Base-by-base conservation (phyloP, 768 basidiomycete species). In the Calocybe gangraenosa region DNA sequence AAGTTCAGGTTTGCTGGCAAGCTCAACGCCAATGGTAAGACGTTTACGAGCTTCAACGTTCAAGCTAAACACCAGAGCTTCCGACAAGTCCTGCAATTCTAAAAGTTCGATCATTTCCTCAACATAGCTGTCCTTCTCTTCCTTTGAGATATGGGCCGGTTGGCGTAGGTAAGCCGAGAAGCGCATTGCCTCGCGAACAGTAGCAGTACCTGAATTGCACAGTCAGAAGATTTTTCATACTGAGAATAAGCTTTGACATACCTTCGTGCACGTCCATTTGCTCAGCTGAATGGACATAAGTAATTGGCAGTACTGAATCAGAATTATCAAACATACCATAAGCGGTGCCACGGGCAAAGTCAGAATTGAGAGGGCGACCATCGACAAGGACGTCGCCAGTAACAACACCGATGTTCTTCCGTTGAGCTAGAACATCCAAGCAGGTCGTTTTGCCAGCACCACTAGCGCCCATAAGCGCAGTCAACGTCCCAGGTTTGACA, bases 21-120 rank as follows among this genome's bases (percentile, higher is more conserved):
- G 74, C 61, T 94, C 92, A 44, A 94, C 92, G 46, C 89, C 92
- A 54, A 94, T 94, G 1, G 92, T 93, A 18, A 92, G 73, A 8
- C 91, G 83, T 61, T 94, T 94, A 49, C 89, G 76, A 7, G 84
- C 79, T 53, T 84, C 85, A 18, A 79, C 74, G 42, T 71, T 74
- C 28, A 87, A 70, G 52, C 75, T 81, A 59, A 79, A 78, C 13
- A 93, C 85, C 53, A 93, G 70, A 0, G 87, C 91, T 53, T 93
- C 91, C 1, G 89, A 81, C 1, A 87, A 68, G 58, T 90, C 83
- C 54, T 92, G 87, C 21, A 94, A 70, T 61, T 92, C 92, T 21
- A 92, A 73, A 11, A 93, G 72, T 57, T 89, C 82, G 37, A 94
- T 83, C 63, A 87, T 84, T 62, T 84, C 90, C 63, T 87, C 85